These are phyloP conservation scores for Emiliania huxleyi DNA, from an alignment of 78 protist genomes.

Conservation along the genomic window DNA sequence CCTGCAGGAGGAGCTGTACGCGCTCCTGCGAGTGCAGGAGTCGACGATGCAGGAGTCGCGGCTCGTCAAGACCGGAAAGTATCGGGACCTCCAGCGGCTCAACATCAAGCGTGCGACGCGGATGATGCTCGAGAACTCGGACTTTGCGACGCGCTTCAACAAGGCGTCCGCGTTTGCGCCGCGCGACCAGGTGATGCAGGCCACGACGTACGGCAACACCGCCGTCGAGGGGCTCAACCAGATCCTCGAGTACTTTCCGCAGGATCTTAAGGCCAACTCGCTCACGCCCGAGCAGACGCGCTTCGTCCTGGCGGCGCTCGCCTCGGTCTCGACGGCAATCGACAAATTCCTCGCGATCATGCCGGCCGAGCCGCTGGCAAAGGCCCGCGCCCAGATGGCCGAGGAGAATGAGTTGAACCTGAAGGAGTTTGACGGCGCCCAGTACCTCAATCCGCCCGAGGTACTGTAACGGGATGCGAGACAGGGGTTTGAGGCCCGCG, in stretches of 20 bases:
- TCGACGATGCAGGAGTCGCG: neutral
- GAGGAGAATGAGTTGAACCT: neutral
- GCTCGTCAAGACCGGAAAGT: neutral
- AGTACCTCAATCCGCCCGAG: no score
- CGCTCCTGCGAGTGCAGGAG: neutral
- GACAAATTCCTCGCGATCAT: neutral
- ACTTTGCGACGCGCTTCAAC: neutral
- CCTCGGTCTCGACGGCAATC: neutral
- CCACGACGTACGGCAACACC: neutral
- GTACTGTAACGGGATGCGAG: no score
- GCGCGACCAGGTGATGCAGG: neutral
- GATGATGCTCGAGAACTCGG: constrained; percentile 11
- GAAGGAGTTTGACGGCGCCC: neutral
- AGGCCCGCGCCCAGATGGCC: neutral
- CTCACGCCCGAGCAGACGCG: neutral
- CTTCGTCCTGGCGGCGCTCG: neutral
- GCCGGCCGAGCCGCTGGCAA: neutral
- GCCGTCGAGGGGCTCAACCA: neutral
- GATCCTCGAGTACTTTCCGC: constrained; percentile 9
- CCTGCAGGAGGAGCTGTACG: neutral
- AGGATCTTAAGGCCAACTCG: neutral
- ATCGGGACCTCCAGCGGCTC: neutral
- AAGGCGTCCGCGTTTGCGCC: neutral
- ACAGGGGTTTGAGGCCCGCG: no score
- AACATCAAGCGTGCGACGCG: neutral